phyloP scores from a whole-genome alignment of 768 basidiomycete species.

The Serendipita sp. region DNA sequence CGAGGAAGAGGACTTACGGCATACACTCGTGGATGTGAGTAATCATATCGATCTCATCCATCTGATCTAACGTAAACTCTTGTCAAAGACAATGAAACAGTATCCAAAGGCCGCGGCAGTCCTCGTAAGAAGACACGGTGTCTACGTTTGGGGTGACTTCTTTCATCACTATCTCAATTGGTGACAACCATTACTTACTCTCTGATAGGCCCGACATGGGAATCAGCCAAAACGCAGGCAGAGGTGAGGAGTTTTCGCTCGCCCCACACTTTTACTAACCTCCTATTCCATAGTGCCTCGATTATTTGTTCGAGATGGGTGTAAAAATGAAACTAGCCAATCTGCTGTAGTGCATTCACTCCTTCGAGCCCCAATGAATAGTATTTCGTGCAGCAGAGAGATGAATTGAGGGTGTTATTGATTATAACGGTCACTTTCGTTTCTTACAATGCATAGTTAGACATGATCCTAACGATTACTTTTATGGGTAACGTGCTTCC shows the following conservation, averaged over 20 bases:
- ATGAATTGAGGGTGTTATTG: background rate
- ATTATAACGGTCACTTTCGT: background rate
- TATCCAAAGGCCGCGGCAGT: conserved; percentile 67
- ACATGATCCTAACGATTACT: too few relatives aligned
- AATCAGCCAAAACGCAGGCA: conserved; percentile 78
- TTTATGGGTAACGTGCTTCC: conserved; percentile 17
- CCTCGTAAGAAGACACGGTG: conserved; percentile 62
- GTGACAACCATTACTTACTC: conserved; percentile 10
- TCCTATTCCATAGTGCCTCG: conserved; percentile 54
- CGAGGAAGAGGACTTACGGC: conserved; percentile 74
- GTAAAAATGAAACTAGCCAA: conserved; percentile 59
- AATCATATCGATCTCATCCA: background rate
- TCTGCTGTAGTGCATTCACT: background rate
- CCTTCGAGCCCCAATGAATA: background rate
- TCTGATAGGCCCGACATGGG: conserved; percentile 46
- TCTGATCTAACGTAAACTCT: conserved; percentile 8
- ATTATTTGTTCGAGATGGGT: conserved; percentile 79
- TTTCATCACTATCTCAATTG: conserved; percentile 11
- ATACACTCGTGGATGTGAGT: conserved; percentile 57
- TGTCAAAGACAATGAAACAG: conserved; percentile 43
- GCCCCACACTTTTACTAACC: background rate
- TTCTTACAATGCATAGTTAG: background rate
- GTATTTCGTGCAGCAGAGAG: too few relatives aligned
- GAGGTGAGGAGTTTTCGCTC: conserved; percentile 21
- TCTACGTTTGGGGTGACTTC: conserved; percentile 72